Conservation (phyloP, 768 basidiomycete genomes). For the Kwoniella dendrophila region DNA sequence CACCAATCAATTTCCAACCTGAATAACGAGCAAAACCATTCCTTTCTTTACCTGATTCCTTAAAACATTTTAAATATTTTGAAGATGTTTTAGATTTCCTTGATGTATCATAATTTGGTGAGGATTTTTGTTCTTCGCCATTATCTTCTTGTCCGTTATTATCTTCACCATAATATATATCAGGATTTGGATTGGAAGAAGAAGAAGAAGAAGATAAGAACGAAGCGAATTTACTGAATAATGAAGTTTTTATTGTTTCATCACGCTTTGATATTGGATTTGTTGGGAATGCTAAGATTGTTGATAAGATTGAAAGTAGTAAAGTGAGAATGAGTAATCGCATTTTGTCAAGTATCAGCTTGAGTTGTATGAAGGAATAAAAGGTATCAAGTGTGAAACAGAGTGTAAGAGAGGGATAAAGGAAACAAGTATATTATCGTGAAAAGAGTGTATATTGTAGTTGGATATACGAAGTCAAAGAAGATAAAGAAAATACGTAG, state of each 20-base stretch:
- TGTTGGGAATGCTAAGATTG: conserved; percentile 7
- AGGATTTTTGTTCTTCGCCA: not conserved
- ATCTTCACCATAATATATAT: too few relatives aligned
- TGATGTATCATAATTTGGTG: not conserved
- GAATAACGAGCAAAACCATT: conserved; percentile 40
- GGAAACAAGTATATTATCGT: too few relatives aligned
- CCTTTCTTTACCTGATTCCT: conserved; percentile 7
- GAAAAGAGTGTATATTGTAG: too few relatives aligned
- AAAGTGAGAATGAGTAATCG: conserved; percentile 13
- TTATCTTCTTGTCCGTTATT: conserved; percentile 1
- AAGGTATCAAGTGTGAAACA: too few relatives aligned
- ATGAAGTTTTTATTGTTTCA: not conserved
- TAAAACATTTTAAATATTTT: conserved; percentile 27
- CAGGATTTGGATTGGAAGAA: not conserved
- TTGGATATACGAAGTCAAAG: too few relatives aligned
- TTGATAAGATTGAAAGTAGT: not conserved
- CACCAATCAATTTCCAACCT: conserved; percentile 40
- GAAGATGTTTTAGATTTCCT: conserved; percentile 2
- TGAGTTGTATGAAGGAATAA: too few relatives aligned
- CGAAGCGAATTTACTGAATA: conserved; percentile 5
- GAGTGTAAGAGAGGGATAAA: too few relatives aligned
- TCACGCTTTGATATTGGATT: not conserved
- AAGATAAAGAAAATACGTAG: too few relatives aligned
- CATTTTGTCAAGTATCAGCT: too few relatives aligned
- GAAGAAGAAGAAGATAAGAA: not conserved